Base-by-base conservation (phyloP, 2,329 filamentous ascomycete species). In the Catunica adiposa region DNA sequence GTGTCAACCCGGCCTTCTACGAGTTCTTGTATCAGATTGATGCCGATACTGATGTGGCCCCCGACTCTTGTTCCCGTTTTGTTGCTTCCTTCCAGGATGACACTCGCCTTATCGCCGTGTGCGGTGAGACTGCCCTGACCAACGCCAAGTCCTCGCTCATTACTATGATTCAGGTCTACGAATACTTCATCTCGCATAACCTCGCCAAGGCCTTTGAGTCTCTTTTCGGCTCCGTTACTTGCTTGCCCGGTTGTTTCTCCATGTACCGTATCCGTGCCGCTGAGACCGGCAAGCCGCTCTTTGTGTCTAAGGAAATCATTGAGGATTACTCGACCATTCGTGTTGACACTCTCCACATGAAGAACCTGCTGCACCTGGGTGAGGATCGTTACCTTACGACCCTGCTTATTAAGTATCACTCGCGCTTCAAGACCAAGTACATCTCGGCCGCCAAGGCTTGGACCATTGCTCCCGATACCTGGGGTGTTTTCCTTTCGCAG, bases 151-250 rank as follows among this genome's bases (percentile, higher is more conserved):
- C 84, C 5, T 96, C 90, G 1, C 88, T 94, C 65, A 81, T 94
- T 62, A 98, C 92, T 53, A 97, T 97, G 90, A 98, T 98, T 67
- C 92, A 98, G 68, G 92, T 98, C 61, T 98, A 98, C 71, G 92
- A 98, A 69, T 98, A 98, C 74, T 98, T 89, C 69, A 98, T 98
- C 66, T 97, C 92, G 29, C 92, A 98, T 75, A 86, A 98, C 70
- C 73, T 98, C 67, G 77, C 92, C 55, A 98, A 98, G 73, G 88
- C 92, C 60, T 98, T 98, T 66, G 92, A 98, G 68, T 96, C 89
- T 59, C 79, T 98, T 59, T 98, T 98, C 65, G 92, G 89, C 66
- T 94, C 88, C 68, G 92, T 98, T 59, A 98, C 92, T 58, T 98
- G 92, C 83, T 82, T 98, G 73, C 92, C 92, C 61, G 92, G 92